Percentiles rank a stretch among this genome's conserved stretches.
Evolutionary conservation across 495 filamentous ascomycete species (phyloP).

Genomic region (Achaetomiella virescens): DNA sequence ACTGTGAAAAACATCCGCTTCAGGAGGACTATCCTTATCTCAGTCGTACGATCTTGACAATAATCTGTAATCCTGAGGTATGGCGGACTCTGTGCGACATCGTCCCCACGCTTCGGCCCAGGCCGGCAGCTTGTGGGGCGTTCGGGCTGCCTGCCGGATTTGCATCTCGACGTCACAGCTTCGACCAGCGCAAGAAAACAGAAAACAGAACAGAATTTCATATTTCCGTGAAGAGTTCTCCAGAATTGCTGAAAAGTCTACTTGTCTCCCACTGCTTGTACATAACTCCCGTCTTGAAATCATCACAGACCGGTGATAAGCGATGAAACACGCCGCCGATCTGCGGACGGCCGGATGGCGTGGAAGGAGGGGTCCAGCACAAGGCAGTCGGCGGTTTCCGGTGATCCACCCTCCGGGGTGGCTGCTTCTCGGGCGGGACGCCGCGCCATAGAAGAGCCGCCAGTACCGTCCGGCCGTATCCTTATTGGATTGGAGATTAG

Average conservation of each 20-base stretch:
- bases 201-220: not conserved
- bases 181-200: not conserved
- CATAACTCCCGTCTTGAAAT: too few relatives aligned
- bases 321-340: not conserved
- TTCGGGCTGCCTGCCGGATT: not conserved
- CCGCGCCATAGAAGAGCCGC: slow-evolving; percentile 16
- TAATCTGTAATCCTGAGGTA: not conserved
- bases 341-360: not conserved
- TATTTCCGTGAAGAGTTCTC: too few relatives aligned
- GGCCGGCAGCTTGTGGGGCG: not conserved
- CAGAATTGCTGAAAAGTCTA: too few relatives aligned
- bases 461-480: slow-evolving; percentile 19
- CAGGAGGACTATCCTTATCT: not conserved
- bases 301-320: too few relatives aligned
- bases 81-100: not conserved
- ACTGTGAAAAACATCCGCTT: not conserved
- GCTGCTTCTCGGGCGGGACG: slow-evolving; percentile 16
- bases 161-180: not conserved
- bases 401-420: slow-evolving; percentile 16
- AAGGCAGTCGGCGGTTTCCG: slow-evolving; percentile 34
- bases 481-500: not conserved
- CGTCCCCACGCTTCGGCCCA: not conserved
- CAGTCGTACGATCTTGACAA: slow-evolving; percentile 1
- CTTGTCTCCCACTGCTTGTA: too few relatives aligned
- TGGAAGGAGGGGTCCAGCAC: not conserved